Evolutionary conservation across 805 yeast genomes (phyloP), one percentile per base, ranked within the genome.

Genomic region (Starmerella apis): DNA sequence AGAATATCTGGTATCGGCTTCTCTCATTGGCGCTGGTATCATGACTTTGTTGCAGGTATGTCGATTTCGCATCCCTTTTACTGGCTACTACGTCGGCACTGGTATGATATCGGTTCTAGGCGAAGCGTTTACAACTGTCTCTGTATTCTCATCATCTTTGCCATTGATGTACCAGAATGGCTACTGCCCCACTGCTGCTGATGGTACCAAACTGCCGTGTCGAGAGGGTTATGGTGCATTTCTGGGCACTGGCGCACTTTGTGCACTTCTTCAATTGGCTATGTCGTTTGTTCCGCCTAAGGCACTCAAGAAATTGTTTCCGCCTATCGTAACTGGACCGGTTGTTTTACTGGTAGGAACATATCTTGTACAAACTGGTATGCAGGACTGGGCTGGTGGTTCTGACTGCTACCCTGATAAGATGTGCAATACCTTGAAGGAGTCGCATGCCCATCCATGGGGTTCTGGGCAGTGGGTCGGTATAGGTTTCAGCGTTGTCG

Each of bases 241-340:
- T 36, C 68, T 87, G 54, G 96, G 82, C 32, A 83, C 95, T 8
- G 82, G 87, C n/a, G 73, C 77, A 33, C 73, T 77, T 19, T 85
- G 95, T 68, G 84, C 86, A 3, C 70, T 88, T 32, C 61, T 87
- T 19, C 94, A 85, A 70, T 72, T 88, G 36, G 58, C 73, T 8
- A 63, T 85, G 46, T 82, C 94, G 0, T 87, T 88, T 64, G 65
- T 81, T 58, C 96, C 96, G 10, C 79, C 95, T 4, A 73, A 71
- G 32, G 56, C 74, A 13, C 72, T 87, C 56, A 86, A 83, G 65
- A 78, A 72, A 53, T 61, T 84, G 31, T 87, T 87, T 71, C 96
- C 96, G 18, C 88, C 94, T 32, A 69, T 86, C 47, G 96, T 88
- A 54, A 87, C 95, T 25, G 96, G 96, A 51, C 95, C 95, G 9